phyloP scores from a whole-genome alignment of 768 basidiomycete species.

The Thelephora aurantiotincta region DNA sequence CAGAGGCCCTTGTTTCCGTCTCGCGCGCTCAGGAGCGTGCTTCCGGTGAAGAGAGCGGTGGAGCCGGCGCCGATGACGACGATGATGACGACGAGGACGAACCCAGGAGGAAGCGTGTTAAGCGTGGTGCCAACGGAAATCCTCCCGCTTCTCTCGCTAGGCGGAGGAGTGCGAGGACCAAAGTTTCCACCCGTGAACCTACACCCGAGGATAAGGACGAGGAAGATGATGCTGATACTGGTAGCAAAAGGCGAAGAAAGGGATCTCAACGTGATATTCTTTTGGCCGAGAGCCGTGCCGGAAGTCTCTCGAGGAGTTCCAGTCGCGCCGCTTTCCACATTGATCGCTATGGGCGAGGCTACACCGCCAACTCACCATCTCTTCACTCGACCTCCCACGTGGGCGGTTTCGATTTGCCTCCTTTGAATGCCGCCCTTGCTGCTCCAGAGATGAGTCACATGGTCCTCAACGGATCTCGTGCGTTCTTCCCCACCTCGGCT shows the following conservation, averaged over 20 bases:
- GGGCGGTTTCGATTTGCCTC: slow-evolving; percentile 50
- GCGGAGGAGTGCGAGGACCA: slow-evolving; percentile 25
- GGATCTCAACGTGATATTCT: neutral
- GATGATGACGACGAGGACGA: slow-evolving; percentile 26
- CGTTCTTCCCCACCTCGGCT: slow-evolving; percentile 1
- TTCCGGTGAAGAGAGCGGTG: slow-evolving; percentile 19
- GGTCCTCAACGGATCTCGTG: slow-evolving; percentile 7
- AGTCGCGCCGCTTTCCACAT: neutral
- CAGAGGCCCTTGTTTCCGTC: slow-evolving; percentile 78
- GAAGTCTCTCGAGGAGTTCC: neutral
- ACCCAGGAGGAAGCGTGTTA: slow-evolving; percentile 45
- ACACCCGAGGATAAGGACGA: neutral
- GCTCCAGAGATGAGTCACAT: slow-evolving; percentile 14
- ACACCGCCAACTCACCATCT: neutral
- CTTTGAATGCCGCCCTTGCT: slow-evolving; percentile 31
- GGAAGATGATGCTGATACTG: neutral
- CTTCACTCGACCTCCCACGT: slow-evolving; percentile 15
- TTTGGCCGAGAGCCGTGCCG: neutral
- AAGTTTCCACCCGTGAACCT: slow-evolving; percentile 10
- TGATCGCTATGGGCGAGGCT: neutral
- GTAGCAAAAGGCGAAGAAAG: neutral
- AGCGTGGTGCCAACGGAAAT: slow-evolving; percentile 13
- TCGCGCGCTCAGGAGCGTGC: slow-evolving; percentile 34
- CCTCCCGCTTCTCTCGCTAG: slow-evolving; percentile 9
- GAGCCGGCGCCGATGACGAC: slow-evolving; percentile 28